phyloP scores from a whole-genome alignment of 371 early-diverging fungal genomes.

The Paraphysoderma sedebokerense region DNA sequence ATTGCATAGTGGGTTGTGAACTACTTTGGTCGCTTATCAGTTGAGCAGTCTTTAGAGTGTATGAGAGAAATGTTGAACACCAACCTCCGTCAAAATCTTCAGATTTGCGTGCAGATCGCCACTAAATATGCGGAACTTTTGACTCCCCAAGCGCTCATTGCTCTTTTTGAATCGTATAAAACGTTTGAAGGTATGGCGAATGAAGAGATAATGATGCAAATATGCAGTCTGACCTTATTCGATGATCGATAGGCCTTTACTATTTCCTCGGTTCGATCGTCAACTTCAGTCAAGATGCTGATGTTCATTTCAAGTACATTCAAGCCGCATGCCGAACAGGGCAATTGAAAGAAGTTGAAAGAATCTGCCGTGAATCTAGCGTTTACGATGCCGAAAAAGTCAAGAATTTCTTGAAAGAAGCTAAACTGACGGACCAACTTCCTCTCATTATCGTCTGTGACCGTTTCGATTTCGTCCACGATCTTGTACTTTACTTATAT shows the following conservation, averaged over 20 bases:
- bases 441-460: slow-evolving; percentile 97
- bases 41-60: slow-evolving; percentile 84
- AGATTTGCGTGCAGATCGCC: slow-evolving; percentile 84
- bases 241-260: slow-evolving; percentile 32
- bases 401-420: slow-evolving; percentile 95
- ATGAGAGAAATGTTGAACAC: slow-evolving; percentile 69
- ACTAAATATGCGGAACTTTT: slow-evolving; percentile 91
- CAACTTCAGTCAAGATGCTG: slow-evolving; percentile 81
- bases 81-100: slow-evolving; percentile 86
- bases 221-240: too few relatives aligned
- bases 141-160: slow-evolving; percentile 67
- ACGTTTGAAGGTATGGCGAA: slow-evolving; percentile 79
- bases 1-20: slow-evolving; percentile 45
- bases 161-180: slow-evolving; percentile 78
- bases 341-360: slow-evolving; percentile 92
- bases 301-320: slow-evolving; percentile 95
- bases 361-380: slow-evolving; percentile 88
- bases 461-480: slow-evolving; percentile 89
- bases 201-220: too few relatives aligned
- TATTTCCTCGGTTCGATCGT: slow-evolving; percentile 89
- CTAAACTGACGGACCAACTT: slow-evolving; percentile 82
- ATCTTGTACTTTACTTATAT: slow-evolving; percentile 85
- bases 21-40: slow-evolving; percentile 86
- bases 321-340: slow-evolving; percentile 86
- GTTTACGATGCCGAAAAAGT: slow-evolving; percentile 92